Conservation (phyloP, 78 protist genomes). For the Dictyostelium purpureum region DNA sequence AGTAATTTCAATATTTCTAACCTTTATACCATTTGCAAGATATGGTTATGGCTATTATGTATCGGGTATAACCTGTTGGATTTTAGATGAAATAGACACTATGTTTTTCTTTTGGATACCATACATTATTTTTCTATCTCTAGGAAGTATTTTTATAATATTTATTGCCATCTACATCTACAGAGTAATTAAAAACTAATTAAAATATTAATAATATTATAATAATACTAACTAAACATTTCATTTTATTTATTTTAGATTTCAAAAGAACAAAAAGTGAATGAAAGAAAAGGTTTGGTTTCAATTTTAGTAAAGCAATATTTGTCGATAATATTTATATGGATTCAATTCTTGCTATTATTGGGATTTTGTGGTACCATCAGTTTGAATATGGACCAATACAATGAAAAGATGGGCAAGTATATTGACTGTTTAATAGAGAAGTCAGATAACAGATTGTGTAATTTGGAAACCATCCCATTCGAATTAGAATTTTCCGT, state of each 20-base stretch:
- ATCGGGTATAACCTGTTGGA: conserved; percentile 2
- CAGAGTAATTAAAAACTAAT: not conserved
- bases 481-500: not conserved
- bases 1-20: not conserved
- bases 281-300: not conserved
- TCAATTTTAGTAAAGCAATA: not conserved
- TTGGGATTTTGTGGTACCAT: not conserved
- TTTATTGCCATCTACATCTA: not conserved
- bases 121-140: not conserved
- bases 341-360: not conserved
- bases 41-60: not conserved
- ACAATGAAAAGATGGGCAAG: not conserved
- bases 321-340: conserved; percentile 2
- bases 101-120: not conserved
- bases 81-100: not conserved
- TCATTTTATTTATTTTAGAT: not conserved
- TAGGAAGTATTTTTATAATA: not conserved
- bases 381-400: not conserved
- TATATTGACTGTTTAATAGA: not conserved
- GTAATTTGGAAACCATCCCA: not conserved
- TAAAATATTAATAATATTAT: not conserved
- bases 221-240: not conserved
- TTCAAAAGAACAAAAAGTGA: not conserved
- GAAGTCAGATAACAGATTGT: not conserved
- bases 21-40: not conserved